Evolutionary conservation across 2,329 filamentous ascomycete genomes (phyloP).

Genomic region (Aspergillus intermedius): DNA sequence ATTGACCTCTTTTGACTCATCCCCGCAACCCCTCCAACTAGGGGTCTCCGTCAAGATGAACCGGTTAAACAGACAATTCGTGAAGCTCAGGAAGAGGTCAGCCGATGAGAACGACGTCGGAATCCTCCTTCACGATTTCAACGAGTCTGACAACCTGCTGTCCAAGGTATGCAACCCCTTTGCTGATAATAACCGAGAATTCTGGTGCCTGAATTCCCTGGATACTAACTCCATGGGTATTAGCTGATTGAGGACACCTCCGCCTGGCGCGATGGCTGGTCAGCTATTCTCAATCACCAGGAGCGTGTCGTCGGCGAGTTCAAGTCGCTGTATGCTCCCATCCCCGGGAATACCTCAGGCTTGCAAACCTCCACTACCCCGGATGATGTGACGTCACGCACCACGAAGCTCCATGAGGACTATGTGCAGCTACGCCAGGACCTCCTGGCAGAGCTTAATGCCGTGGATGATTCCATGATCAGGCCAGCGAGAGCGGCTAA

Average conservation of each 20-base stretch:
- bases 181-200: not conserved
- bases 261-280: conserved; percentile 73
- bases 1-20: not conserved
- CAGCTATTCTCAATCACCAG: conserved; percentile 63
- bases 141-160: conserved; percentile 69
- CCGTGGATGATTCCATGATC: conserved; percentile 65
- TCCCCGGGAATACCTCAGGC: conserved; percentile 57
- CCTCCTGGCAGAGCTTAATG: conserved; percentile 61
- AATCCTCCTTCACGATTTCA: conserved; percentile 69
- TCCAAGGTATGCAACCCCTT: conserved; percentile 51
- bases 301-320: conserved; percentile 61
- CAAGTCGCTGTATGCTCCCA: conserved; percentile 68
- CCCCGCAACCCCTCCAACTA: not conserved
- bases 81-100: conserved; percentile 62
- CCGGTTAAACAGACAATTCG: conserved; percentile 64
- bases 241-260: conserved; percentile 71
- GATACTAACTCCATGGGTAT: conserved; percentile 6
- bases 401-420: conserved; percentile 57
- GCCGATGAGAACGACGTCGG: conserved; percentile 73
- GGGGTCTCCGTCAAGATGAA: conserved; percentile 24
- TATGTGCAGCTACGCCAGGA: conserved; percentile 67
- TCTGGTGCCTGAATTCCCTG: not conserved
- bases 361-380: conserved; percentile 56
- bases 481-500: conserved; percentile 63
- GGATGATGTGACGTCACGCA: conserved; percentile 56